Evolutionary conservation across 768 basidiomycete genomes (phyloP).

Genomic region (Podaxis pistillaris): DNA sequence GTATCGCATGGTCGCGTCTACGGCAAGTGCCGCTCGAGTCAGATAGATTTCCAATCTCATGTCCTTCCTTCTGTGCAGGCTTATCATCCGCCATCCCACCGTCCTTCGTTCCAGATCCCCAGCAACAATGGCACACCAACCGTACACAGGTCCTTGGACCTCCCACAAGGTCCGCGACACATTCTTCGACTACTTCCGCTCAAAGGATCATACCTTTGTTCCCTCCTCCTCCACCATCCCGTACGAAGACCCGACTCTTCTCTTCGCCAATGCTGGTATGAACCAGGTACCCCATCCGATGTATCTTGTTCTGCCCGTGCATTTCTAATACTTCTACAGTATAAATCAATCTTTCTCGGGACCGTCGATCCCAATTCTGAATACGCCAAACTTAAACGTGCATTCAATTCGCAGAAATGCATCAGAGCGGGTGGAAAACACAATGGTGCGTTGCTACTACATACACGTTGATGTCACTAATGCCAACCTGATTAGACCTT

Average conservation of each 20-base stretch:
- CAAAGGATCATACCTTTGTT: slow-evolving; percentile 81
- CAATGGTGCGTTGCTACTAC: slow-evolving; percentile 58
- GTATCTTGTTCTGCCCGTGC: background rate
- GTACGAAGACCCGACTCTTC: slow-evolving; percentile 94
- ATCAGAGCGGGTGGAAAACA: slow-evolving; percentile 99
- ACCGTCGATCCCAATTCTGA: slow-evolving; percentile 95
- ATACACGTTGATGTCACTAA: background rate
- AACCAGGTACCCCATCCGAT: slow-evolving; percentile 60
- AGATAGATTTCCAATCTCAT: slow-evolving; percentile 15
- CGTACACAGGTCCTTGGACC: slow-evolving; percentile 61
- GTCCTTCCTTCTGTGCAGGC: slow-evolving; percentile 7
- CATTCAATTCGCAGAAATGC: slow-evolving; percentile 97
- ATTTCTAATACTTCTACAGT: slow-evolving; percentile 46
- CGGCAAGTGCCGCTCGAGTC: slow-evolving; percentile 16
- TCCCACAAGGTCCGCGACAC: slow-evolving; percentile 81
- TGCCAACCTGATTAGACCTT: slow-evolving; percentile 56
- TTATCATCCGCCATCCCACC: slow-evolving; percentile 1
- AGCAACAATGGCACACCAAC: slow-evolving; percentile 35
- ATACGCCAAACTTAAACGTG: slow-evolving; percentile 86
- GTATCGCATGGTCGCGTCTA: slow-evolving; percentile 2
- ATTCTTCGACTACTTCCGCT: slow-evolving; percentile 88
- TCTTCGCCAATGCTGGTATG: slow-evolving; percentile 99
- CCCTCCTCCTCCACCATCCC: slow-evolving; percentile 92
- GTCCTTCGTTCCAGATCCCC: slow-evolving; percentile 21
- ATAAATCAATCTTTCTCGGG: slow-evolving; percentile 96